Conservation (phyloP, 306 rosid species). For the Ceratonia siliqua region DNA sequence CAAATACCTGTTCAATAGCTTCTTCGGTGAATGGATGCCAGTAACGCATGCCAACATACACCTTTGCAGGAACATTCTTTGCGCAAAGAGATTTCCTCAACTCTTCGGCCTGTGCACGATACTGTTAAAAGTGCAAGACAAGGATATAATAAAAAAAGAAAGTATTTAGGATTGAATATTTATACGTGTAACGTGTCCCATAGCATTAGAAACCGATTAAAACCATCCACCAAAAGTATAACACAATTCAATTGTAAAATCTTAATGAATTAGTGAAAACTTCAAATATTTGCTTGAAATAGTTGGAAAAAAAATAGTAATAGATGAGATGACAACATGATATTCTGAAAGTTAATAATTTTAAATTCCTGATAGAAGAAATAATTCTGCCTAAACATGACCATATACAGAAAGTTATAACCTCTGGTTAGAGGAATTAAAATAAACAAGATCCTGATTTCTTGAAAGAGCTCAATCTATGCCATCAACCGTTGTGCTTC, state of each 20-base stretch:
- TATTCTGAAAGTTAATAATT: not conserved
- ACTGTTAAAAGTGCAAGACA: not conserved
- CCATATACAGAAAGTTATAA: no score
- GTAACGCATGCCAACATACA: constrained; percentile 94
- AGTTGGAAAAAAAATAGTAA: not conserved
- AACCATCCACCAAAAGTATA: not conserved
- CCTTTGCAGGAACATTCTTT: constrained; percentile 76
- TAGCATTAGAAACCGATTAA: not conserved
- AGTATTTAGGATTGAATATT: not conserved
- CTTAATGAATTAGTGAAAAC: not conserved
- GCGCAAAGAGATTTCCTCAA: constrained; percentile 67
- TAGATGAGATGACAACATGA: not conserved
- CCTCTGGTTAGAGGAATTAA: not conserved
- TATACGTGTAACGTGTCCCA: constrained; percentile 1
- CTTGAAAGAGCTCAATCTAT: not conserved
- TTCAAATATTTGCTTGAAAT: not conserved
- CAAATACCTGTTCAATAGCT: constrained; percentile 73
- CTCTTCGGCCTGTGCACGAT: constrained; percentile 59
- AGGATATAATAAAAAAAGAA: not conserved
- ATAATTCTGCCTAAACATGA: not conserved
- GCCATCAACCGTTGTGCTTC: not conserved
- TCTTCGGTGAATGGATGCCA: constrained; percentile 98
- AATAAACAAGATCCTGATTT: not conserved
- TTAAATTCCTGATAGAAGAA: not conserved
- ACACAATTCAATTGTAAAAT: no score